These are phyloP conservation scores for Lycium barbarum DNA, from an alignment of 257 asterid genomes.

Conservation along the genomic window DNA sequence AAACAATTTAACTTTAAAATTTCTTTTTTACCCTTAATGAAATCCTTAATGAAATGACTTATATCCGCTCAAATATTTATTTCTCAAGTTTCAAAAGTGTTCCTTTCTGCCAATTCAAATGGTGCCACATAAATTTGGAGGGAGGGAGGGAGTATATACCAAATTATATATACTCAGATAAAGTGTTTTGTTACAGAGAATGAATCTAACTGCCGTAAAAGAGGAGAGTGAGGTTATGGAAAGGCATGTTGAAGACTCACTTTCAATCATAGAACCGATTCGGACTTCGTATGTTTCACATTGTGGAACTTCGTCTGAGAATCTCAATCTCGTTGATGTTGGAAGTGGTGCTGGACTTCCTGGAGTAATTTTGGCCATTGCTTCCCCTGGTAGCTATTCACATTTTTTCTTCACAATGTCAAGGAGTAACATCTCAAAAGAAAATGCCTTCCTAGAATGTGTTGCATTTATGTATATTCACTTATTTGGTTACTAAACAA, in stretches of 20 bases:
- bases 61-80: too few species aligned
- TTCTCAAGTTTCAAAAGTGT: too few species aligned
- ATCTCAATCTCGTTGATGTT: constrained; percentile 78
- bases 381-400: constrained; percentile 66
- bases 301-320: constrained; percentile 65
- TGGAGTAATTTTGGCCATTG: constrained; percentile 85
- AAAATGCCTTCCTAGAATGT: not conserved
- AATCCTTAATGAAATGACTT: too few species aligned
- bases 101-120: too few species aligned
- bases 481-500: not conserved
- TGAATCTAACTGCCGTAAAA: constrained; percentile 87
- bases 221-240: constrained; percentile 86
- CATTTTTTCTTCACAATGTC: not conserved
- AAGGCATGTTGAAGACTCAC: constrained; percentile 89
- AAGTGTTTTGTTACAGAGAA: constrained; percentile 58
- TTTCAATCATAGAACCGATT: constrained; percentile 75
- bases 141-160: not conserved
- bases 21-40: too few species aligned
- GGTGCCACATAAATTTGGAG: too few species aligned
- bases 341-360: constrained; percentile 99
- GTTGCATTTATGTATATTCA: not conserved
- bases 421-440: not conserved
- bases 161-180: not conserved
- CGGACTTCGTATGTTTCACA: constrained; percentile 52
- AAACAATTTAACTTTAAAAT: too few species aligned